Percentiles rank a stretch among this genome's conserved stretches.
These are phyloP conservation scores for Moesziomyces parantarcticus DNA, from an alignment of 1,284 basidiomycete genomes.

Conservation along the genomic window DNA sequence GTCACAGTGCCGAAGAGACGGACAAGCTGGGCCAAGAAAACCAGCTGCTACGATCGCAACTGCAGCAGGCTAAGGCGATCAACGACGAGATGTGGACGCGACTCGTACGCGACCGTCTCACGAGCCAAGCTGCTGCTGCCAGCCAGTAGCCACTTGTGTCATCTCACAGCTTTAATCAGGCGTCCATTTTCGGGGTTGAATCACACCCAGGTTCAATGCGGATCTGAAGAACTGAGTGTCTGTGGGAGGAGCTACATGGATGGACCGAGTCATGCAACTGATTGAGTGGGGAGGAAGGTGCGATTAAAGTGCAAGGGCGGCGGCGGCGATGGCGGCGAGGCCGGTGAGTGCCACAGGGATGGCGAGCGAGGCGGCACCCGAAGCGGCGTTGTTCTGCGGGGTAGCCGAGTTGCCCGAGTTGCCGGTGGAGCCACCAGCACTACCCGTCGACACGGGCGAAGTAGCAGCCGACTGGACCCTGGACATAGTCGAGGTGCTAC, in stretches of 20 bases:
- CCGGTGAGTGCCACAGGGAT: constrained; percentile 21
- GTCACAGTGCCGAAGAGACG: constrained; percentile 5
- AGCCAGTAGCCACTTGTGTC: constrained; percentile 6
- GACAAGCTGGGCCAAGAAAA: constrained; percentile 28
- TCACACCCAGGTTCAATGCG: neutral
- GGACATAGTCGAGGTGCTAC: constrained; percentile 15
- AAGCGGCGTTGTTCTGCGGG: constrained; percentile 30
- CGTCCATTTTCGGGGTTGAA: neutral
- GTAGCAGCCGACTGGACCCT: constrained; percentile 5
- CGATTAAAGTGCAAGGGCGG: constrained; percentile 19
- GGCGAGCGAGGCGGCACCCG: constrained; percentile 16
- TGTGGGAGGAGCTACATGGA: constrained; percentile 10
- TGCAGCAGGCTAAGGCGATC: constrained; percentile 55
- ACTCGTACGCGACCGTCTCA: constrained; percentile 40
- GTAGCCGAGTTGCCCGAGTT: constrained; percentile 7
- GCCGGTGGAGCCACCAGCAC: neutral
- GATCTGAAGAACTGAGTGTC: constrained; percentile 20
- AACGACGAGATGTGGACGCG: constrained; percentile 61
- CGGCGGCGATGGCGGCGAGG: constrained; percentile 25
- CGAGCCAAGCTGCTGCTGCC: constrained; percentile 9
- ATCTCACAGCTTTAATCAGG: neutral
- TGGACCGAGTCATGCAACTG: neutral
- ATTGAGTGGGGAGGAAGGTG: neutral
- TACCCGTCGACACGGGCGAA: constrained; percentile 3
- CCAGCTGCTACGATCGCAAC: constrained; percentile 42